These are phyloP conservation scores for Nicotiana otophora DNA, from an alignment of 257 asterid genomes.

Conservation along the genomic window DNA sequence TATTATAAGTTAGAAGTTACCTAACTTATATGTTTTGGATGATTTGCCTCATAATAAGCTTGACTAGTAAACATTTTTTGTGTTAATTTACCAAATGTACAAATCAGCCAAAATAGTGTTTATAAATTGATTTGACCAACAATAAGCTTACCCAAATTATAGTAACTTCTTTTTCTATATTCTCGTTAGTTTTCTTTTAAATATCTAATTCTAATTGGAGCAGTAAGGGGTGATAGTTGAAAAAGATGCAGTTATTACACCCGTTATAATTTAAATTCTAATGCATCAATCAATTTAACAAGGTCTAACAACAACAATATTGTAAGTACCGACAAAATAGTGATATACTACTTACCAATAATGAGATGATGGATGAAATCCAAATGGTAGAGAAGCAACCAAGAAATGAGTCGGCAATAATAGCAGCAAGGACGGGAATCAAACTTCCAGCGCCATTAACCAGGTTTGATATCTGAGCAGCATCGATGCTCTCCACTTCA, in stretches of 20 bases:
- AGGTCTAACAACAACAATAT: neutral
- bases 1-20: too few species aligned
- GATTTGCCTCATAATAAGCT: neutral
- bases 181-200: too few species aligned
- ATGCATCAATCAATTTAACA: too few species aligned
- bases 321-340: neutral
- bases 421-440: conserved; percentile 39
- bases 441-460: conserved; percentile 27
- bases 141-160: neutral
- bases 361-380: conserved; percentile 39
- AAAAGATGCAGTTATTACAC: too few species aligned
- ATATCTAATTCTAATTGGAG: too few species aligned
- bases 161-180: too few species aligned
- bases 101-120: neutral
- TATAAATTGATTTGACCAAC: neutral
- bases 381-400: conserved; percentile 44
- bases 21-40: neutral
- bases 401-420: conserved; percentile 45
- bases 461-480: conserved; percentile 31
- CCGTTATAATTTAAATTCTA: too few species aligned
- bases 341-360: conserved; percentile 23
- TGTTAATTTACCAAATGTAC: neutral
- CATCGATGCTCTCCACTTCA: conserved; percentile 31
- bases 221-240: too few species aligned
- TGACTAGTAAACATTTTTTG: neutral